A percentile compares a stretch with the other conserved stretches of the same genome.
These are phyloP conservation scores for Termitomyces heimii DNA, from an alignment of 768 basidiomycete species.

Conservation along the genomic window DNA sequence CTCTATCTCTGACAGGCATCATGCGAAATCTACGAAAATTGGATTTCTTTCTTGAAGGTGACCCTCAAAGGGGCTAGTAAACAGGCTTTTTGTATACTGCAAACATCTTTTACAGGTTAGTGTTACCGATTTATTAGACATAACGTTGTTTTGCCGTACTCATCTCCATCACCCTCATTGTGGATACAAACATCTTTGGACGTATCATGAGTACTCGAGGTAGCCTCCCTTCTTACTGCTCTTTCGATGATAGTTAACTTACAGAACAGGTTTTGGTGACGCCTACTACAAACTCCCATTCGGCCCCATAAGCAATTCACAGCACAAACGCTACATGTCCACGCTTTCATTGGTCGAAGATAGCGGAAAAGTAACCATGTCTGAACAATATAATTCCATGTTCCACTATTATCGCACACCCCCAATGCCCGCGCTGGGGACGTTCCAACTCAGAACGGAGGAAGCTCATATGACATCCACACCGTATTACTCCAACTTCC, in stretches of 20 bases:
- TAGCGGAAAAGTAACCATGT: conserved; percentile 27
- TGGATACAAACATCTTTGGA: conserved; percentile 20
- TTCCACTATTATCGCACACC: conserved; percentile 50
- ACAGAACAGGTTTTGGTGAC: conserved; percentile 28
- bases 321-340: conserved; percentile 28
- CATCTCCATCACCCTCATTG: background rate
- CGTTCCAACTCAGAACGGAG: conserved; percentile 13
- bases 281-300: conserved; percentile 32
- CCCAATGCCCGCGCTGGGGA: conserved; percentile 43
- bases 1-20: no score
- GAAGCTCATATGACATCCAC: background rate
- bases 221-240: conserved; percentile 5
- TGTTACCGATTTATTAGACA: background rate
- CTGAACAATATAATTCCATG: conserved; percentile 25
- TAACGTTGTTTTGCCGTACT: background rate
- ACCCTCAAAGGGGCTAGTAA: background rate
- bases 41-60: background rate
- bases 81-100: background rate
- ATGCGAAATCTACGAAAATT: background rate
- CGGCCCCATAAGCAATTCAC: conserved; percentile 20
- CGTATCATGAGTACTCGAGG: conserved; percentile 34
- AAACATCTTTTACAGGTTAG: background rate
- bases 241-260: background rate
- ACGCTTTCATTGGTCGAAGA: conserved; percentile 26
- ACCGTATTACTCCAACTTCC: background rate